Conservation (phyloP, 805 yeast species). For the Hanseniaspora osmophila region DNA sequence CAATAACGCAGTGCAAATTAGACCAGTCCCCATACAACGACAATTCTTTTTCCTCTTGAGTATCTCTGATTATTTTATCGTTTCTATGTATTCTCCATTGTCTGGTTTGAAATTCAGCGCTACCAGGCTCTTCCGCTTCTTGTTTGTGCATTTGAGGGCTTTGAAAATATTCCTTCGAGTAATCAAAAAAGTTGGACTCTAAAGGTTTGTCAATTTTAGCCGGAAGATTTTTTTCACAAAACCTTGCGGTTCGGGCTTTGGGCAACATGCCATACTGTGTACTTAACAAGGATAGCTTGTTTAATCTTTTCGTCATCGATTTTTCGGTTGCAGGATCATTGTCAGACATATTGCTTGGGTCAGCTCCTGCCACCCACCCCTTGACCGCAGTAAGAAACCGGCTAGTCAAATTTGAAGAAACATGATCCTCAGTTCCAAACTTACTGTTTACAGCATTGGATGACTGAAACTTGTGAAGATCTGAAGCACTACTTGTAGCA, state of each 20-base stretch:
- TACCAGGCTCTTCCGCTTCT: slow-evolving; percentile 85
- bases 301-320: slow-evolving; percentile 2
- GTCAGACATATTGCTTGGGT: slow-evolving; percentile 3
- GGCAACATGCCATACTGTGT: slow-evolving; percentile 30
- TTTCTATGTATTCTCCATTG: slow-evolving; percentile 86
- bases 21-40: slow-evolving; percentile 83
- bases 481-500: neutral
- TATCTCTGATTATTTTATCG: slow-evolving; percentile 70
- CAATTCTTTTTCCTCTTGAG: slow-evolving; percentile 78
- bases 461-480: neutral
- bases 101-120: slow-evolving; percentile 65
- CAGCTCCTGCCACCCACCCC: slow-evolving; percentile 1
- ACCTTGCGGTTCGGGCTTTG: slow-evolving; percentile 46
- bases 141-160: slow-evolving; percentile 85
- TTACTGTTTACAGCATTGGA: neutral
- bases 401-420: slow-evolving; percentile 5
- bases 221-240: slow-evolving; percentile 18
- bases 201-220: slow-evolving; percentile 30
- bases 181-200: slow-evolving; percentile 53
- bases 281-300: slow-evolving; percentile 14
- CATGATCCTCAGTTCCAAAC: neutral
- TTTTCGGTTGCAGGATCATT: slow-evolving; percentile 10
- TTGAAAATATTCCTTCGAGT: slow-evolving; percentile 79
- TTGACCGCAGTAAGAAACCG: slow-evolving; percentile 14
- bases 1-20: slow-evolving; percentile 39